phyloP scores from a whole-genome alignment of 1,284 basidiomycete species.

The Coniferiporia weirii region DNA sequence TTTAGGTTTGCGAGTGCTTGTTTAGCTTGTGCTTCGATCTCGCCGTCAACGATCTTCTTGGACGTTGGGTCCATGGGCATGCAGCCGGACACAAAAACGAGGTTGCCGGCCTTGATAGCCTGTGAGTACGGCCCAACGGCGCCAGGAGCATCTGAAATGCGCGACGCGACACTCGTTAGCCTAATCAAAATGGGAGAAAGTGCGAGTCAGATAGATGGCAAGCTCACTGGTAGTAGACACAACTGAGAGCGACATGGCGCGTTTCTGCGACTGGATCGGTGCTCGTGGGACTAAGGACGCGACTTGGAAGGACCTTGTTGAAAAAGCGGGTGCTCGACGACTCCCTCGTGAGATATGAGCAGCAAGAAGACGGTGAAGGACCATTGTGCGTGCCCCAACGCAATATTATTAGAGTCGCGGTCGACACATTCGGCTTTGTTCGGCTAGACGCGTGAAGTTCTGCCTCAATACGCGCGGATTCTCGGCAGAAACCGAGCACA shows the following conservation, averaged over 20 bases:
- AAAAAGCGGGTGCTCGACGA: background rate
- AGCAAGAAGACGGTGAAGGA: background rate
- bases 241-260: conserved; percentile 15
- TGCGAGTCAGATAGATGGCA: background rate
- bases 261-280: background rate
- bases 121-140: conserved; percentile 92
- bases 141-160: conserved; percentile 63
- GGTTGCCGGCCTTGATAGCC: conserved; percentile 79
- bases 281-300: background rate
- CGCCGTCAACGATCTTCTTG: conserved; percentile 72
- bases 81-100: conserved; percentile 88
- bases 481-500: too few species aligned
- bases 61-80: conserved; percentile 80
- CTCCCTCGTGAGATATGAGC: background rate
- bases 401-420: background rate
- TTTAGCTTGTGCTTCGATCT: conserved; percentile 78
- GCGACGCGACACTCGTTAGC: background rate
- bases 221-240: conserved; percentile 13
- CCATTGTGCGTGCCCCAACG: background rate
- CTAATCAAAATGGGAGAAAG: background rate
- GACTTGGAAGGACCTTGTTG: background rate
- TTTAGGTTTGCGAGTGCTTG: conserved; percentile 87
- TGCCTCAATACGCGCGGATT: too few species aligned
- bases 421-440: background rate
- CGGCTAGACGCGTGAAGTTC: background rate